phyloP scores from a whole-genome alignment of 2,329 filamentous ascomycete species.

The Lachnellula subtilissima region DNA sequence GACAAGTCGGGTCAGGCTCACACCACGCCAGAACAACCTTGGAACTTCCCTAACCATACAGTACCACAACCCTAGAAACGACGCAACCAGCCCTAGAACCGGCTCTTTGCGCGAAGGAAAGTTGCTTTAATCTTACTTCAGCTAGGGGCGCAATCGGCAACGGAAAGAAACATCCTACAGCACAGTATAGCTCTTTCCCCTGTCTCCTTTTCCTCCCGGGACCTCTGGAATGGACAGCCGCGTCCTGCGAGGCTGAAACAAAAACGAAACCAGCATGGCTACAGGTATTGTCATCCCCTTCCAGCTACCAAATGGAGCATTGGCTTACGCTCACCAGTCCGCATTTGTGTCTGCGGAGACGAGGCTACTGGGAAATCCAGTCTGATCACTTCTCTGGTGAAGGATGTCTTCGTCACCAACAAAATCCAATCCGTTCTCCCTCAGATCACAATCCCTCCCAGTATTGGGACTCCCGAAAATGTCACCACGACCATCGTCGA shows the following conservation, averaged over 20 bases:
- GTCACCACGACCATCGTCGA: slow-evolving; percentile 97
- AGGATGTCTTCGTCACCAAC: slow-evolving; percentile 91
- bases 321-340: slow-evolving; percentile 48
- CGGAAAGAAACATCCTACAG: background rate
- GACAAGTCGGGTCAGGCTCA: background rate
- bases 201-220: background rate
- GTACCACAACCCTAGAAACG: background rate
- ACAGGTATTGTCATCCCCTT: slow-evolving; percentile 20
- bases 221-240: slow-evolving; percentile 16
- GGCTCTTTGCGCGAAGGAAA: background rate
- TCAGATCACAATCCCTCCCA: slow-evolving; percentile 90
- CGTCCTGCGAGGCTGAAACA: slow-evolving; percentile 25
- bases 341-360: slow-evolving; percentile 94
- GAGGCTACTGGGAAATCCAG: slow-evolving; percentile 93
- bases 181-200: background rate
- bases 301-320: background rate
- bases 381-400: slow-evolving; percentile 90
- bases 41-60: background rate
- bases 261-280: slow-evolving; percentile 21
- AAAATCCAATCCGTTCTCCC: slow-evolving; percentile 94
- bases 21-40: background rate
- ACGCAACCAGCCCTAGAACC: background rate
- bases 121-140: too few relatives aligned
- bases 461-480: slow-evolving; percentile 89
- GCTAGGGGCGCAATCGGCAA: background rate